Percentiles rank a stretch among this genome's conserved stretches.
Conservation (phyloP, 352 stramenopile genomes). For the Phytophthora ohioensis region DNA sequence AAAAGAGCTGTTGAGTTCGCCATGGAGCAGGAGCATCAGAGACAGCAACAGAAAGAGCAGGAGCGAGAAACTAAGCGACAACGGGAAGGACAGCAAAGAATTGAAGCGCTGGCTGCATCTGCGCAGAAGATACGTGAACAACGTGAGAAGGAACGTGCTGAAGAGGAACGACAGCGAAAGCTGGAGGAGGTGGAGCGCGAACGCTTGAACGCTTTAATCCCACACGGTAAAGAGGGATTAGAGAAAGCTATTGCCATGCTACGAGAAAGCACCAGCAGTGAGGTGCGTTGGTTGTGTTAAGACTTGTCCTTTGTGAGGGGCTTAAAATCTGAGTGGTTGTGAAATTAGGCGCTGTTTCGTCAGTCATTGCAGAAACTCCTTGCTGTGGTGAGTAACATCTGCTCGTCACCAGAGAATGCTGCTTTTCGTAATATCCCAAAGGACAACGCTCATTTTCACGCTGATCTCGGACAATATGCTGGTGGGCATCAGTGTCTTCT, state of each 20-base stretch:
- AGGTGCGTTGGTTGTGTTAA: constrained; percentile 24
- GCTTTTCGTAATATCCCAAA: constrained; percentile 77
- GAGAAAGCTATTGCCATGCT: constrained; percentile 53
- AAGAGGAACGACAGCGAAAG: constrained; percentile 45
- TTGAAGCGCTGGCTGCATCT: constrained; percentile 56
- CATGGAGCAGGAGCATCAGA: constrained; percentile 32
- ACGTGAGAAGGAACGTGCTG: constrained; percentile 40
- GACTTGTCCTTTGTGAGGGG: background rate
- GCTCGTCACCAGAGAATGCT: constrained; percentile 70
- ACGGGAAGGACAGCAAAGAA: constrained; percentile 34
- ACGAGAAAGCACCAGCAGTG: constrained; percentile 43
- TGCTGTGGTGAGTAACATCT: constrained; percentile 71
- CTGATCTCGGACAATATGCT: constrained; percentile 70
- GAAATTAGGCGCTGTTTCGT: constrained; percentile 38
- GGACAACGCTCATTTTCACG: constrained; percentile 76
- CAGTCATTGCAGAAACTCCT: constrained; percentile 62
- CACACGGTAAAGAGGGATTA: constrained; percentile 54
- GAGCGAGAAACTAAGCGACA: constrained; percentile 27
- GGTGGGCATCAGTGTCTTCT: constrained; percentile 73
- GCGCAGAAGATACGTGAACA: constrained; percentile 70
- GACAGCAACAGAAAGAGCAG: constrained; percentile 22
- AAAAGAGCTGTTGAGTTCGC: constrained; percentile 26
- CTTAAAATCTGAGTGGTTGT: background rate
- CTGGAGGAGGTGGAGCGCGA: constrained; percentile 45
- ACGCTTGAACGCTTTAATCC: constrained; percentile 44